Percentiles rank a stretch among this genome's conserved stretches.
Conservation (phyloP, 2,329 filamentous ascomycete species). For the Aspergillus sp. region DNA sequence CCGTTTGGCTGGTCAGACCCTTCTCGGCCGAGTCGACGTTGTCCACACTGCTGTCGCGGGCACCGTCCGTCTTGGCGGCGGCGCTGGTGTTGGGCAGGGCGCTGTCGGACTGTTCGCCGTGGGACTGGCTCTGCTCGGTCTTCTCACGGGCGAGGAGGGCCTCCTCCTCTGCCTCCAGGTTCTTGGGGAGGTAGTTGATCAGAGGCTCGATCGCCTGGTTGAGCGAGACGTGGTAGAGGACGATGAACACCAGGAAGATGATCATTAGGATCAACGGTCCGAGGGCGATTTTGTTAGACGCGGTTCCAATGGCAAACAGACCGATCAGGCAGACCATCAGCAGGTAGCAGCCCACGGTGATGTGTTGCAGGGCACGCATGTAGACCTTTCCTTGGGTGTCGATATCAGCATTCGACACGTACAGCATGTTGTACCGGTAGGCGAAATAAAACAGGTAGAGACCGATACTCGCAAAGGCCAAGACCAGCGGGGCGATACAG, state of each 20-base stretch:
- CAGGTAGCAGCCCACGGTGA: constrained; percentile 81
- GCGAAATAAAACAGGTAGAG: constrained; percentile 80
- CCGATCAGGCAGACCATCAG: constrained; percentile 80
- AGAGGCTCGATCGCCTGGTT: constrained; percentile 73
- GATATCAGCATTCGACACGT: constrained; percentile 76
- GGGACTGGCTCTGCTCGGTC: constrained; percentile 15
- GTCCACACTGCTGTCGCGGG: constrained; percentile 23
- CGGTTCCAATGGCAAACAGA: constrained; percentile 70
- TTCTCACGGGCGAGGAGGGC: constrained; percentile 40
- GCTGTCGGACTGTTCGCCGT: constrained; percentile 23
- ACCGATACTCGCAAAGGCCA: constrained; percentile 77
- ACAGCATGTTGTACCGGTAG: constrained; percentile 88
- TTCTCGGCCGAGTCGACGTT: constrained; percentile 38
- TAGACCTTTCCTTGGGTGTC: constrained; percentile 89
- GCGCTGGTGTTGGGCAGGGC: constrained; percentile 11
- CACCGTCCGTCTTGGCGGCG: constrained; percentile 9
- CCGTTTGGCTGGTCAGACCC: constrained; percentile 25
- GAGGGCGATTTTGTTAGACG: constrained; percentile 60
- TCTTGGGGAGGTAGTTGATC: constrained; percentile 75
- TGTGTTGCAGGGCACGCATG: constrained; percentile 80
- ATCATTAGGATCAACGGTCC: constrained; percentile 75
- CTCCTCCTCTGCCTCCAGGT: constrained; percentile 61
- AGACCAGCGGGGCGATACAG: constrained; percentile 79
- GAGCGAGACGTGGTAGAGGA: constrained; percentile 71
- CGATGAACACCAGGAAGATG: constrained; percentile 70